phyloP scores from a whole-genome alignment of 306 rosid genomes.

The Aeschynomene evenia region DNA sequence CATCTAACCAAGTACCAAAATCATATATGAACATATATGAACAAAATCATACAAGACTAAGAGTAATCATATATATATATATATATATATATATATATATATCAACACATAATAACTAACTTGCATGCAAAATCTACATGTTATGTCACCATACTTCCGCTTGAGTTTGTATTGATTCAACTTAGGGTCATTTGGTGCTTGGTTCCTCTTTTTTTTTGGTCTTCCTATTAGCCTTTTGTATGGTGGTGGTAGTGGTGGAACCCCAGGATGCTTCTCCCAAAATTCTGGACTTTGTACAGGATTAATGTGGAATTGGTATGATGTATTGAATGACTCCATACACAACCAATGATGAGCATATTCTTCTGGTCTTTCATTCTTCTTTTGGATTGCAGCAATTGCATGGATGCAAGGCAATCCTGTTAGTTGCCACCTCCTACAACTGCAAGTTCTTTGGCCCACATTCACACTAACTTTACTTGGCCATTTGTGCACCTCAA shows the following conservation, averaged over 20 bases:
- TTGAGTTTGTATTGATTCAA: not conserved
- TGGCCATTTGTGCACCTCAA: not conserved
- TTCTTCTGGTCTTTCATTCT: not conserved
- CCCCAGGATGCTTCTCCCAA: not conserved
- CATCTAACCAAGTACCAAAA: too few relatives aligned
- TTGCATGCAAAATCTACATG: too few relatives aligned
- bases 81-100: too few relatives aligned
- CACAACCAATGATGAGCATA: not conserved
- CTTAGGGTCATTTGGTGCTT: too few relatives aligned
- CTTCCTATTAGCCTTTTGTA: not conserved
- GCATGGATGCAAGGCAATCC: not conserved
- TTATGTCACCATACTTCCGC: not conserved
- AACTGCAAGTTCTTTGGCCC: too few relatives aligned
- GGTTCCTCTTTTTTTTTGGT: not conserved
- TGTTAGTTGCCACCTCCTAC: not conserved
- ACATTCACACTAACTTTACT: not conserved
- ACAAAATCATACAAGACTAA: too few relatives aligned
- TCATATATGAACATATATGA: too few relatives aligned
- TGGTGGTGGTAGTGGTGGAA: not conserved
- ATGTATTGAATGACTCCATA: not conserved
- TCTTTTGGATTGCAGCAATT: not conserved
- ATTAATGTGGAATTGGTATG: too few relatives aligned
- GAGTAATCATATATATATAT: too few relatives aligned
- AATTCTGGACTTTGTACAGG: not conserved
- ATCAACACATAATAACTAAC: too few relatives aligned